Conservation (phyloP, 73 alveolate species). For the Durusdinium trenchii region DNA sequence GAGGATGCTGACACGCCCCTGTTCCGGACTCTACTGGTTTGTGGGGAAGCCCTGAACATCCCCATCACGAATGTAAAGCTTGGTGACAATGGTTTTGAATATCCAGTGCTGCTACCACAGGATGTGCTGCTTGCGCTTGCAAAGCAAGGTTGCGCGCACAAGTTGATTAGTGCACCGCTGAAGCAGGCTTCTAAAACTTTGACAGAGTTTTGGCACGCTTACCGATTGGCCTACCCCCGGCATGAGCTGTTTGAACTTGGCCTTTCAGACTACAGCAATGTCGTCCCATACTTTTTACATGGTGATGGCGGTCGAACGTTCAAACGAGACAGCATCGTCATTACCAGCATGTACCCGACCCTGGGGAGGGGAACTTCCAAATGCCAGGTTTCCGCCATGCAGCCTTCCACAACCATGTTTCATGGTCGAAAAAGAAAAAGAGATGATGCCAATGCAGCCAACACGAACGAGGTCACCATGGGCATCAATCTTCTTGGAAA, state of each 20-base stretch:
- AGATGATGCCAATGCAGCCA: background rate
- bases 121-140: background rate
- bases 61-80: background rate
- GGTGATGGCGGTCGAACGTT: slow-evolving; percentile 52
- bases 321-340: slow-evolving; percentile 22
- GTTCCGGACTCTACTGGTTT: background rate
- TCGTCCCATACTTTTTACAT: slow-evolving; percentile 43
- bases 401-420: background rate
- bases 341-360: slow-evolving; percentile 19
- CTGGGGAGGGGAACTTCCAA: slow-evolving; percentile 16
- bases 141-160: background rate
- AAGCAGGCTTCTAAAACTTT: background rate
- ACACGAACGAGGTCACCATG: background rate
- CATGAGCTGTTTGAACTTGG: background rate
- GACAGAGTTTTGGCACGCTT: background rate
- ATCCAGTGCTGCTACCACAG: background rate
- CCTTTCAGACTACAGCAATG: background rate
- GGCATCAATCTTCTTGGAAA: slow-evolving; percentile 61
- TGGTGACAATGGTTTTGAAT: background rate
- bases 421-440: background rate
- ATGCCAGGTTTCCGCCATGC: background rate
- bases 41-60: background rate
- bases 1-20: slow-evolving; percentile 45
- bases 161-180: slow-evolving; percentile 11
- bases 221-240: background rate